Conservation (phyloP, 2,329 filamentous ascomycete genomes). For the Dactylellina haptotyla region DNA sequence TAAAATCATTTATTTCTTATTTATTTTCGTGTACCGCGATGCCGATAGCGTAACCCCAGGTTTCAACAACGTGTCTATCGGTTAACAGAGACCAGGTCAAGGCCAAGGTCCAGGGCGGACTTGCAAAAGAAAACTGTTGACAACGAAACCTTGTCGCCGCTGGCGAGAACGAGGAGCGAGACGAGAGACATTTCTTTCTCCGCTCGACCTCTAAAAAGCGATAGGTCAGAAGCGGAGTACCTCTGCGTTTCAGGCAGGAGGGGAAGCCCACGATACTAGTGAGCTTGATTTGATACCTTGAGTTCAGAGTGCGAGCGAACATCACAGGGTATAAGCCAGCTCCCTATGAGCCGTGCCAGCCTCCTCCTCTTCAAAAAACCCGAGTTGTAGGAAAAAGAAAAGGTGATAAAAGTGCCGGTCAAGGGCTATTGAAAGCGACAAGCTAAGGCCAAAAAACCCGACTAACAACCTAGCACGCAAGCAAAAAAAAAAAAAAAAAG, state of each 20-base stretch:
- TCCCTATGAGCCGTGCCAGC: constrained; percentile 16
- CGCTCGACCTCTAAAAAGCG: constrained; percentile 1
- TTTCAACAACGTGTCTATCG: constrained; percentile 39
- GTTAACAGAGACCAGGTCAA: constrained; percentile 30
- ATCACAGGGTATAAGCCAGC: background rate
- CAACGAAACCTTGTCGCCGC: constrained; percentile 34
- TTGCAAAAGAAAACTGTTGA: background rate
- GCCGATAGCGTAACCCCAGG: background rate
- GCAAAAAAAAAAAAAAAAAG: constrained; percentile 3
- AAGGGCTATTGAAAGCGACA: constrained; percentile 4
- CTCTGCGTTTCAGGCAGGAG: constrained; percentile 46
- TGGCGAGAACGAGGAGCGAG: constrained; percentile 13
- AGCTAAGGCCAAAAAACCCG: background rate
- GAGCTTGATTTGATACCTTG: background rate
- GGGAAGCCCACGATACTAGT: too few relatives aligned
- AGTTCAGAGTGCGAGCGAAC: too few relatives aligned
- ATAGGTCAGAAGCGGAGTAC: constrained; percentile 16
- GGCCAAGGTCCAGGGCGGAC: constrained; percentile 21
- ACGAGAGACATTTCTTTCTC: constrained; percentile 18
- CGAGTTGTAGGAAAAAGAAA: background rate
- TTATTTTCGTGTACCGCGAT: background rate
- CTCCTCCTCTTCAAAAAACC: background rate
- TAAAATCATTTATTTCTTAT: too few relatives aligned
- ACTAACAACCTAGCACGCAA: background rate
- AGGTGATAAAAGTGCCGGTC: background rate